phyloP scores from a whole-genome alignment of 352 stramenopile genomes.

The Phytophthora pinifolia region DNA sequence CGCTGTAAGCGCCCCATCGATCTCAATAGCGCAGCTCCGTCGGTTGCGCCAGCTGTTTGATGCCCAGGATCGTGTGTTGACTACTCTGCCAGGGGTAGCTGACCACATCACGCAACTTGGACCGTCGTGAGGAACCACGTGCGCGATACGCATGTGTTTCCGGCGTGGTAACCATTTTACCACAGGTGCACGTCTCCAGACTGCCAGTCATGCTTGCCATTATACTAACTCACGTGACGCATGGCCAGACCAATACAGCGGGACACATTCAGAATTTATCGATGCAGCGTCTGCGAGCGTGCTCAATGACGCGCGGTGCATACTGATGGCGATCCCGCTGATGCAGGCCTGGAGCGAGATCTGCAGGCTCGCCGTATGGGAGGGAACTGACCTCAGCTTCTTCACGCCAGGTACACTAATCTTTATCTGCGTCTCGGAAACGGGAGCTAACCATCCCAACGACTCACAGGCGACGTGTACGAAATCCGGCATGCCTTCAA shows the following conservation, averaged over 20 bases:
- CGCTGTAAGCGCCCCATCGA: too few relatives aligned
- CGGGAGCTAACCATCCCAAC: not conserved
- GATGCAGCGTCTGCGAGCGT: constrained; percentile 2
- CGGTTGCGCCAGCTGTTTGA: not conserved
- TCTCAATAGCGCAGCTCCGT: not conserved
- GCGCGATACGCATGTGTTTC: not conserved
- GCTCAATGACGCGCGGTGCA: not conserved
- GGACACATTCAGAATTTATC: constrained; percentile 9
- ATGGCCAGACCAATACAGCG: constrained; percentile 7
- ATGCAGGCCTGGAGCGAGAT: not conserved
- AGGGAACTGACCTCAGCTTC: not conserved
- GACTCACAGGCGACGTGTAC: constrained; percentile 6
- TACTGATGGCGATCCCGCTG: not conserved
- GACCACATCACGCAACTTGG: not conserved
- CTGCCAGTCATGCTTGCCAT: not conserved
- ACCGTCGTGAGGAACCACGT: not conserved
- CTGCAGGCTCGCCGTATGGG: not conserved
- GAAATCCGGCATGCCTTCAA: constrained; percentile 6
- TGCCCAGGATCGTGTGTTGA: constrained; percentile 2
- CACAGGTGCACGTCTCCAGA: not conserved
- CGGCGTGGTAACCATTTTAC: not conserved
- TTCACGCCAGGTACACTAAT: not conserved
- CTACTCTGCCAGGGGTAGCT: not conserved
- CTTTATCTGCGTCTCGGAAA: not conserved
- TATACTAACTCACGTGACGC: too few relatives aligned